Evolutionary conservation across 257 asterid species (phyloP).

Genomic region (Solanum etuberosum): DNA sequence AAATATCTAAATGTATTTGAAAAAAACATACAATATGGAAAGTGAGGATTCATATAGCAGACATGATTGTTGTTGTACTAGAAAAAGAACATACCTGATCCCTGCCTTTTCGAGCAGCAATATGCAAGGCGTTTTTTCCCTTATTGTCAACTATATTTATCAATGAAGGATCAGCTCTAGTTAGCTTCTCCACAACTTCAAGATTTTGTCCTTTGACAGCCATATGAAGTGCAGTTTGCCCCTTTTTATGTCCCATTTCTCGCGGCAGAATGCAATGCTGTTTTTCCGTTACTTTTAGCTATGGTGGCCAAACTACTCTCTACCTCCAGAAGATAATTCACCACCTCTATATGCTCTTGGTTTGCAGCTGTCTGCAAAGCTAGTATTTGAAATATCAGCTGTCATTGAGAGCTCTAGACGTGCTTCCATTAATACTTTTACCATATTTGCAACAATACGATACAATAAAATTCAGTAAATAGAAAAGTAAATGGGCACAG

Average conservation of each 20-base stretch:
- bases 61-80: background rate
- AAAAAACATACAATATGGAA: no score
- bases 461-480: background rate
- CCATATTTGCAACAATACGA: constrained; percentile 11
- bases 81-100: constrained; percentile 9
- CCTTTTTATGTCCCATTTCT: constrained; percentile 39
- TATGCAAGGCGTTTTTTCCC: constrained; percentile 33
- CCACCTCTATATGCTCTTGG: constrained; percentile 33
- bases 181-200: constrained; percentile 24
- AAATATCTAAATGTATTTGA: no score
- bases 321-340: constrained; percentile 23
- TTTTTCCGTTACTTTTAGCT: constrained; percentile 35
- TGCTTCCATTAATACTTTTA: constrained; percentile 28
- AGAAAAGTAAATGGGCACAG: background rate
- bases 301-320: constrained; percentile 26
- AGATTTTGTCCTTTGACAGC: constrained; percentile 38
- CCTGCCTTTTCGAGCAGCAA: constrained; percentile 28
- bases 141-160: constrained; percentile 28
- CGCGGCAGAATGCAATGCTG: constrained; percentile 37
- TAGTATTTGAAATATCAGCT: constrained; percentile 21
- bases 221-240: constrained; percentile 43
- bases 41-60: background rate
- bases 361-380: constrained; percentile 35
- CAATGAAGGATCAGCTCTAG: constrained; percentile 14
- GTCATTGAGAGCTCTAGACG: constrained; percentile 39